Base-by-base conservation (phyloP, 1,284 basidiomycete genomes). In the Cryptococcus sp. region DNA sequence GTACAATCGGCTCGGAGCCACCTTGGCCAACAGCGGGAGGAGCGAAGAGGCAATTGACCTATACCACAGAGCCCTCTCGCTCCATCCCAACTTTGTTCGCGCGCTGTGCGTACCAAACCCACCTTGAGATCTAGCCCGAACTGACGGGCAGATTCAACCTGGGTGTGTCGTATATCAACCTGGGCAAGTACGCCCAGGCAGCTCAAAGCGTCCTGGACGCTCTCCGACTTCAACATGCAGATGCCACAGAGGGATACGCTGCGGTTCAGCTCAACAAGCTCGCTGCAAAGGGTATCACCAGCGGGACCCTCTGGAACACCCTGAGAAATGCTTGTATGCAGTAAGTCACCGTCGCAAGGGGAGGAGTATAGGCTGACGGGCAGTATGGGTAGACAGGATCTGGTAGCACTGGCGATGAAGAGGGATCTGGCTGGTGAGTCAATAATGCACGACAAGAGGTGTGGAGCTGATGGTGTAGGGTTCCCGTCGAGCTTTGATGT, bases 1-100 rank as follows among this genome's bases (percentile, higher is more conserved):
- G 54, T 97, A 92, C 74, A 98, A 98, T 69, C 83, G 94, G 22
- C 86, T 97, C 23, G 94, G 94, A 14, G 94, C 94, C 16, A 97
- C 93, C 2, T 82, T 97, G 66, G 92, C 92, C 40, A 98, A 98
- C 69, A 86, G 82, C 58, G 93, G 94, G 0, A 79, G 80, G 43
- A 82, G 88, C 18, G 82, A 82, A 36, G 83, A 90, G 54, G 93
- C 95, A 9, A 78, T 97, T 16, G 77, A 85, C 56, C 97, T 90
- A 72, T 98, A 98, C 72, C 82, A 86, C 65, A 82, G 82, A 43
- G 95, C 94, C 2, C 77, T 98, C 33, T 85, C 88, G 55, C 77
- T 97, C 48, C 91, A 95, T 64, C 93, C 94, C 4, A 81, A 82
- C 32, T 98, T 97, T 69, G 92, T 97, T 47, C 84, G 95, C 52